phyloP scores from a whole-genome alignment of 176 grass and related monocot genomes.

The Zoysia pacifica region DNA sequence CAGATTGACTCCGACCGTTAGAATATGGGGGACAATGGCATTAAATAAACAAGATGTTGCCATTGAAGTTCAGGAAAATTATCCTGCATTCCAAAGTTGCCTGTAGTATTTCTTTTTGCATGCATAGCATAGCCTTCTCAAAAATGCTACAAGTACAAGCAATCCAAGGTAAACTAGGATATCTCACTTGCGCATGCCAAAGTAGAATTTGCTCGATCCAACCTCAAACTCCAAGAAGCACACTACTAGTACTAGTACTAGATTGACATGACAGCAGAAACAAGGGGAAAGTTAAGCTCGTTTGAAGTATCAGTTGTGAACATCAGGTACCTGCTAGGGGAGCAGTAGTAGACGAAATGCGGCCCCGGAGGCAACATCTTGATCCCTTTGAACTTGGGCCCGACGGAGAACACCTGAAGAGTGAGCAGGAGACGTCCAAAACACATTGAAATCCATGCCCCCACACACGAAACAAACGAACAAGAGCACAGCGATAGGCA shows the following conservation, averaged over 20 bases:
- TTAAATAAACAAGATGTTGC: background rate
- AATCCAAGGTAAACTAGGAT: background rate
- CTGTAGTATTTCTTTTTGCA: too few relatives aligned
- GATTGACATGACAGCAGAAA: background rate
- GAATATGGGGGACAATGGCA: background rate
- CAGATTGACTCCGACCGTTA: background rate
- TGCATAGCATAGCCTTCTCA: background rate
- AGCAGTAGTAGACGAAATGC: conserved; percentile 80
- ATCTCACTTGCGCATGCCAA: background rate
- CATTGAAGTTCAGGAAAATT: background rate
- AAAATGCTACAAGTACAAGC: background rate
- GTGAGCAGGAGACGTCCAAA: background rate
- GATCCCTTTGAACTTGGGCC: conserved; percentile 82
- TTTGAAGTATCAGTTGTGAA: background rate
- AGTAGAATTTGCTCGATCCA: background rate
- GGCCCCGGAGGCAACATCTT: conserved; percentile 84
- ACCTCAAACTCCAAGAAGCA: background rate
- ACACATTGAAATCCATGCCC: background rate
- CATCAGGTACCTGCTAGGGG: conserved; percentile 62
- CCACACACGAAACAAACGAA: background rate
- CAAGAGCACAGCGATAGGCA: background rate
- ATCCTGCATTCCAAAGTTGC: too few relatives aligned
- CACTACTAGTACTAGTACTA: background rate
- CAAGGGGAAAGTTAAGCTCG: background rate
- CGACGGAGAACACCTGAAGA: conserved; percentile 74